A percentile compares a stretch with the other conserved stretches of the same genome.
phyloP scores from a whole-genome alignment of 2,329 filamentous ascomycete species.

The Cadophora malorum region DNA sequence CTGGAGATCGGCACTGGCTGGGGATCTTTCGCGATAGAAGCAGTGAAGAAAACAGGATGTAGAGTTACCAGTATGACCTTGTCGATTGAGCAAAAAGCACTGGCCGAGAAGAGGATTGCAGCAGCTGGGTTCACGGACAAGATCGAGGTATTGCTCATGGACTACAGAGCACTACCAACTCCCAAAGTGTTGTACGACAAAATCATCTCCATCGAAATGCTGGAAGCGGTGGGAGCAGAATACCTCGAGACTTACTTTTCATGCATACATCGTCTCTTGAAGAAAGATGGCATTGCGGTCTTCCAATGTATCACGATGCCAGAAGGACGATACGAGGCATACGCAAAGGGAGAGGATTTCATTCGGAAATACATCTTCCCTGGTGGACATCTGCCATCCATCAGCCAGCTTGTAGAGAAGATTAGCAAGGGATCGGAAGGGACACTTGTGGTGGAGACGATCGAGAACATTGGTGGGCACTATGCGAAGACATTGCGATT shows the following conservation, averaged over 20 bases:
- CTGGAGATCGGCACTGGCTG: slow-evolving; percentile 79
- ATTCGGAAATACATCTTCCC: slow-evolving; percentile 82
- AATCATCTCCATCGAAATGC: slow-evolving; percentile 78
- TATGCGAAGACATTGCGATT: slow-evolving; percentile 72
- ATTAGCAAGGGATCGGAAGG: slow-evolving; percentile 66
- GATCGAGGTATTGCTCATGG: slow-evolving; percentile 70
- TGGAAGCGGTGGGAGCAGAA: slow-evolving; percentile 74
- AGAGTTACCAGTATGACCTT: slow-evolving; percentile 72
- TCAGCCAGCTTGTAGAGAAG: slow-evolving; percentile 61
- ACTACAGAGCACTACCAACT: slow-evolving; percentile 68
- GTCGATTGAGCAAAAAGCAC: slow-evolving; percentile 70
- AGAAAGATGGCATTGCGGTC: slow-evolving; percentile 69
- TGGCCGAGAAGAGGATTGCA: slow-evolving; percentile 70
- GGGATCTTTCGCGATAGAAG: slow-evolving; percentile 76
- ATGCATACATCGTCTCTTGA: slow-evolving; percentile 67
- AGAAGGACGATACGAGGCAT: slow-evolving; percentile 69
- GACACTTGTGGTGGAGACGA: slow-evolving; percentile 67
- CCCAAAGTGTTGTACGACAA: slow-evolving; percentile 68
- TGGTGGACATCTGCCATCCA: slow-evolving; percentile 72
- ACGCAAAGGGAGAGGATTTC: slow-evolving; percentile 73
- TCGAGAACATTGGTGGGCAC: slow-evolving; percentile 77
- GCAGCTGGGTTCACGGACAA: slow-evolving; percentile 63
- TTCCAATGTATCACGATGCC: slow-evolving; percentile 84
- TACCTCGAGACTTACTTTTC: slow-evolving; percentile 72
- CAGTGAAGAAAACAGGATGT: slow-evolving; percentile 70